phyloP scores from a whole-genome alignment of 805 yeast genomes.

The Clavispora carvajalis region DNA sequence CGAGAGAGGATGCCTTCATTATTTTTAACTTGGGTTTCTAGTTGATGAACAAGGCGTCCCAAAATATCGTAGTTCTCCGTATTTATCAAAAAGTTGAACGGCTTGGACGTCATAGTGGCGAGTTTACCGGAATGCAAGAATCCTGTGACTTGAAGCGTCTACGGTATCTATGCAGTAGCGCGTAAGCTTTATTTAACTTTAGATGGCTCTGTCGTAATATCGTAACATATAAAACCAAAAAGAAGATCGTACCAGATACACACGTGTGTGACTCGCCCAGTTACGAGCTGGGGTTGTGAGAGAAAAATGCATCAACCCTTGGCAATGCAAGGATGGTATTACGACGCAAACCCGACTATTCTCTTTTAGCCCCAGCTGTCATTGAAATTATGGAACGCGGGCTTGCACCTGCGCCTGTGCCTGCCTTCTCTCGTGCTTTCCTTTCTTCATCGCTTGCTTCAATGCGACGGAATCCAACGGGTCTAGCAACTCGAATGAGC shows the following conservation, averaged over 20 bases:
- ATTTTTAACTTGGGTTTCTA: constrained; percentile 15
- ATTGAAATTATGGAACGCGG: background rate
- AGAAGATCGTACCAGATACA: background rate
- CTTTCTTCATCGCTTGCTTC: constrained; percentile 91
- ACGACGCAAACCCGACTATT: too few relatives aligned
- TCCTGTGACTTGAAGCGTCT: background rate
- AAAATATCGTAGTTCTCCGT: constrained; percentile 33
- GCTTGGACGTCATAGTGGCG: background rate
- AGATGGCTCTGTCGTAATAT: background rate
- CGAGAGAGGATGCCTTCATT: constrained; percentile 22
- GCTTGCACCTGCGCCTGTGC: constrained; percentile 31
- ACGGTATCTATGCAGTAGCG: background rate
- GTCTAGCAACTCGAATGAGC: constrained; percentile 89
- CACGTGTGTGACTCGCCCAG: background rate
- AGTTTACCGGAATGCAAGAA: background rate
- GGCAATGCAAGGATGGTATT: too few relatives aligned
- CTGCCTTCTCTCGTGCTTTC: constrained; percentile 77
- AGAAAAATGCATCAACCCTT: too few relatives aligned
- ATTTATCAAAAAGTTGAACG: constrained; percentile 16
- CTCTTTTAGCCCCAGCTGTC: too few relatives aligned
- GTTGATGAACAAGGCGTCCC: constrained; percentile 16
- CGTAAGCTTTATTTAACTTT: background rate
- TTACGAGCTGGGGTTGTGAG: too few relatives aligned
- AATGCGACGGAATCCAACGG: constrained; percentile 91
- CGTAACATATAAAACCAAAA: constrained; percentile 1